A percentile compares a stretch with the other conserved stretches of the same genome.
phyloP scores from a whole-genome alignment of 495 filamentous ascomycete genomes.

The Neurospora sp. region DNA sequence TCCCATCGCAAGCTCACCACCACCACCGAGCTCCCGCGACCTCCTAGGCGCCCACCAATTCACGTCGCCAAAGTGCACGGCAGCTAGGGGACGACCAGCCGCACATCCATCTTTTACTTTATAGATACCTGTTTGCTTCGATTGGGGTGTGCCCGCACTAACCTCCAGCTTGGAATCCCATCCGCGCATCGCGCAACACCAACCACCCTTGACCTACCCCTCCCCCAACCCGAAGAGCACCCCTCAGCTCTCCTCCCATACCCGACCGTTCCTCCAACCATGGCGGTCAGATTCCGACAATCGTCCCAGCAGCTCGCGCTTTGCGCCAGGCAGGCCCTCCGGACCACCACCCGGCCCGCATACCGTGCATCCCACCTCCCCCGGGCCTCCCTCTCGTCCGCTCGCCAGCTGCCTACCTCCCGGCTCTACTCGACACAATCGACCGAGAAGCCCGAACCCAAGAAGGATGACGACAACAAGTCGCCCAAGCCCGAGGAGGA shows the following conservation, averaged over 20 bases:
- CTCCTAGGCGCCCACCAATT: background rate
- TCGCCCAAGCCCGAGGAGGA: background rate
- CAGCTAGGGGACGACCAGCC: slow-evolving; percentile 1
- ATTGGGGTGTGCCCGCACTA: background rate
- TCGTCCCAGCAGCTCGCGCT: slow-evolving; percentile 20
- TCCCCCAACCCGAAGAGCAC: slow-evolving; percentile 2
- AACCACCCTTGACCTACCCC: background rate
- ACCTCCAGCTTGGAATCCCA: background rate
- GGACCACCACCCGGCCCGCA: slow-evolving; percentile 11
- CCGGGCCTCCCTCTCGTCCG: slow-evolving; percentile 2
- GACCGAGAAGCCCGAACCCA: background rate
- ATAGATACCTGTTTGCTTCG: background rate
- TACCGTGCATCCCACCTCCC: slow-evolving; percentile 8
- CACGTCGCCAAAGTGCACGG: slow-evolving; percentile 1
- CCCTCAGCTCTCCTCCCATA: background rate
- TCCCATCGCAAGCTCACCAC: background rate
- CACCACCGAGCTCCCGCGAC: background rate
- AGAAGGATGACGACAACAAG: background rate
- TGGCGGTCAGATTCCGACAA: slow-evolving; percentile 18
- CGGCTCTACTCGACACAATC: slow-evolving; percentile 14
- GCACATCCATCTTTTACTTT: background rate
- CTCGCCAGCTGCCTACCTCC: slow-evolving; percentile 5
- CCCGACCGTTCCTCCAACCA: background rate
- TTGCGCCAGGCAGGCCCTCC: slow-evolving; percentile 14
- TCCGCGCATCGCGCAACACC: background rate